Evolutionary conservation across 106 monocot genomes (phyloP), one percentile per base, ranked within the genome.

Genomic region (Dioscorea zingiberensis): DNA sequence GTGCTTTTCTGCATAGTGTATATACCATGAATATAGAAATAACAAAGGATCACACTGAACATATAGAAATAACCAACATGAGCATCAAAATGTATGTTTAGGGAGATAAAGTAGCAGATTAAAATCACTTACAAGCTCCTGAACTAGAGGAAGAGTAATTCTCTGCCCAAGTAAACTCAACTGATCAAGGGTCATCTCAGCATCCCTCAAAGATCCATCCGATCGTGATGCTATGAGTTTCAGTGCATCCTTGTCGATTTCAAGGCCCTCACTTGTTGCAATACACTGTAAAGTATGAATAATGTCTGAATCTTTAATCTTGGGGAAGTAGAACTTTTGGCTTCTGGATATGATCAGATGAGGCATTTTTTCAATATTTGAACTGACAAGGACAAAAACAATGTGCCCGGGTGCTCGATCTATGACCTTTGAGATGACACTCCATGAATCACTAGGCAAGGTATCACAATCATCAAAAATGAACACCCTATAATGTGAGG

Each of bases 161-260:
- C 66, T 85, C 70, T 92, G 85, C 57, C 97, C 87, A 61, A 97
- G 83, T 78, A 97, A 86, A 74, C 88, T 85, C 12, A 97, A 71
- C 60, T 97, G 97, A 73, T 97, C 97, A 28, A 97, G 83, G 47
- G 85, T 92, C 97, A 97, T 97, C 60, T 83, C 91, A 70, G 85
- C 97, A 74, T 97, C 97, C 70, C 97, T 77, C 68, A 97, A 70
- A 24, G 97, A 97, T 69, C 97, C 97, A 75, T 92, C 92, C 66
- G 92, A 88, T 55, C 72, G 73, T 63, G 85, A 88, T 65, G 97
- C 88, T 70, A 97, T 84, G 10, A 92, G 79, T 71, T 78, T 91
- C 64, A 92, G 28, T 45, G 92, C 92, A 74, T 88, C 88, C 63
- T 67, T 88, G 38, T 88, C 88, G 47, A 85, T 79, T 73, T 92